Conservation (phyloP, 2,329 filamentous ascomycete genomes). For the Aspergillus sp. region DNA sequence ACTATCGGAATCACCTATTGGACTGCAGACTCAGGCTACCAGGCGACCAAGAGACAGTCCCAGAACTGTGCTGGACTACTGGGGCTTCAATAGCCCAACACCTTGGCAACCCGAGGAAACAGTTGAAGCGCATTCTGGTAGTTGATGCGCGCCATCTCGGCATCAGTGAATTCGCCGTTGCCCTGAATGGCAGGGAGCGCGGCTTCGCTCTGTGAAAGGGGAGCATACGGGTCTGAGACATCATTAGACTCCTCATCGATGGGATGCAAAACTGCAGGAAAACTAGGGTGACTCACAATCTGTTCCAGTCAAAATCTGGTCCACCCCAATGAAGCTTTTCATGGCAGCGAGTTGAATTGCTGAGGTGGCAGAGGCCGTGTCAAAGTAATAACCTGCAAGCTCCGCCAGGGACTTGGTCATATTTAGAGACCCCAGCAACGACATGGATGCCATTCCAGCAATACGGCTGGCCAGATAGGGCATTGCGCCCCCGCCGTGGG, state of each 20-base stretch:
- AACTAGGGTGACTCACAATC: conserved; percentile 23
- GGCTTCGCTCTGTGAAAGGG: conserved; percentile 13
- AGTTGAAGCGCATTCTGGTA: conserved; percentile 27
- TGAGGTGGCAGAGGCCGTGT: conserved; percentile 24
- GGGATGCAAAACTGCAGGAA: no score
- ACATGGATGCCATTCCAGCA: conserved; percentile 21
- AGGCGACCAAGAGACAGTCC: no score
- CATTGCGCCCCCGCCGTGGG: conserved; percentile 28
- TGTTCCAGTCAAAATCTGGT: conserved; percentile 26
- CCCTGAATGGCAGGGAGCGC: conserved; percentile 11
- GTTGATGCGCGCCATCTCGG: conserved; percentile 25
- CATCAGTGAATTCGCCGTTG: conserved; percentile 25
- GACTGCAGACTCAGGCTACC: no score
- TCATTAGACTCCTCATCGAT: not conserved
- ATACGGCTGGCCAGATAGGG: conserved; percentile 27
- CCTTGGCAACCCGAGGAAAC: conserved; percentile 21
- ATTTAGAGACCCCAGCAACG: conserved; percentile 21
- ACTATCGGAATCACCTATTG: no score
- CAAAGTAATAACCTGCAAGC: conserved; percentile 24
- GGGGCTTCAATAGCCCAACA: not conserved
- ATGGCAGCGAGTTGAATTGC: conserved; percentile 27
- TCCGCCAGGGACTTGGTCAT: conserved; percentile 19
- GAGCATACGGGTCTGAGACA: conserved; percentile 25
- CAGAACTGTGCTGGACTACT: no score
- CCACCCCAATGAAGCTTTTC: conserved; percentile 25